Percentiles rank a stretch among this genome's conserved stretches.
phyloP scores from a whole-genome alignment of 2,329 filamentous ascomycete genomes.

The Magnaporthales sp. region DNA sequence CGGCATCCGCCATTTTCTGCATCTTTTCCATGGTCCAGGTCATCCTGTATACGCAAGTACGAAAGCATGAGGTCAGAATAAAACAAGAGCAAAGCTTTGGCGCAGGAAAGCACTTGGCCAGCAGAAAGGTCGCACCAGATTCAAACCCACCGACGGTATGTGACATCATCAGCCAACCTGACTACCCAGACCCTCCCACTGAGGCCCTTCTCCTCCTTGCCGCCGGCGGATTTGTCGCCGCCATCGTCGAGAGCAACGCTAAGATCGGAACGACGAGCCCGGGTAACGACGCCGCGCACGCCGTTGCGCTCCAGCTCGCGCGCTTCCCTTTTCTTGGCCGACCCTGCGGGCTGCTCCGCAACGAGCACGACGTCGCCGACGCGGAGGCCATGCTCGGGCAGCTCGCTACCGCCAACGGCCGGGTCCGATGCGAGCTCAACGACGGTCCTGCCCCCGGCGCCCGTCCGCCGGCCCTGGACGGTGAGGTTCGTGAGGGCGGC shows the following conservation, averaged over 20 bases:
- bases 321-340: constrained; percentile 64
- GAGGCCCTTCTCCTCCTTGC: constrained; percentile 20
- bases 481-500: constrained; percentile 70
- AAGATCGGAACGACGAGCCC: constrained; percentile 48
- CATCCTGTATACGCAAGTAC: constrained; percentile 39
- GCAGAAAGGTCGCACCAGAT: not conserved
- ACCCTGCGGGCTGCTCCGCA: constrained; percentile 64
- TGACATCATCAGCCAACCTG: constrained; percentile 61
- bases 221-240: constrained; percentile 35
- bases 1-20: constrained; percentile 45
- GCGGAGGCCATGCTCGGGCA: constrained; percentile 69
- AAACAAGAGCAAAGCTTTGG: not conserved
- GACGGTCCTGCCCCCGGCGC: constrained; percentile 83
- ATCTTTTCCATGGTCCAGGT: constrained; percentile 52
- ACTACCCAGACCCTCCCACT: constrained; percentile 51
- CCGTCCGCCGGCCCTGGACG: constrained; percentile 70
- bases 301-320: constrained; percentile 62
- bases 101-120: not conserved
- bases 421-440: constrained; percentile 60
- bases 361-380: constrained; percentile 72
- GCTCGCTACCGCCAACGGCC: constrained; percentile 46
- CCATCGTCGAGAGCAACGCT: constrained; percentile 64
- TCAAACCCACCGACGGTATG: constrained; percentile 43
- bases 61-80: not conserved
- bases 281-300: constrained; percentile 61